These are phyloP conservation scores for Sugiyamaella qingdaonensis DNA, from an alignment of 805 yeast species.

Conservation along the genomic window DNA sequence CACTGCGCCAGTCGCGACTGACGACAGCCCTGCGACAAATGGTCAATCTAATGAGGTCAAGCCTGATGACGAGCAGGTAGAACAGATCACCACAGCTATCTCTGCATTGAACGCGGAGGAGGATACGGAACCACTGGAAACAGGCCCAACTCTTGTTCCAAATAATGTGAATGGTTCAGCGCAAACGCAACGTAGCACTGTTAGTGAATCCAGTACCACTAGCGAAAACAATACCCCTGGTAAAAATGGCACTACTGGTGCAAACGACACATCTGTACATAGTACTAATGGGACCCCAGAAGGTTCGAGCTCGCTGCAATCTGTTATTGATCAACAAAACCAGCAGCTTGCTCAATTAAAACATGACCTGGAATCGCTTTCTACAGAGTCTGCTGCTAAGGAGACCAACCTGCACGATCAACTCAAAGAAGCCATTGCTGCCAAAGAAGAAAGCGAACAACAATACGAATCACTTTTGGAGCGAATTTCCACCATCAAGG, in stretches of 20 bases:
- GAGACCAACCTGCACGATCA: conserved; percentile 62
- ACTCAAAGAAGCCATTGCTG: conserved; percentile 44
- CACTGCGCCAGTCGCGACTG: not conserved
- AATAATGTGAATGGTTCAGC: no score
- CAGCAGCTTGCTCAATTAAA: conserved; percentile 9
- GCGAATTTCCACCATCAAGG: conserved; percentile 35
- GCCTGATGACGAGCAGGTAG: not conserved
- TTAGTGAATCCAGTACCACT: no score
- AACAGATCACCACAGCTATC: not conserved
- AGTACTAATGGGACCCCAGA: not conserved
- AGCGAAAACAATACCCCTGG: not conserved
- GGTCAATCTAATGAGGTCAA: not conserved
- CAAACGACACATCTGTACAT: not conserved
- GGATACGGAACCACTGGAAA: not conserved
- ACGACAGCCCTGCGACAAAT: not conserved
- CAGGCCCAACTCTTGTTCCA: no score
- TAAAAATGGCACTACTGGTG: not conserved
- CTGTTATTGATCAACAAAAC: conserved; percentile 7
- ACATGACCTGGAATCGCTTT: conserved; percentile 1
- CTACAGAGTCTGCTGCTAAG: conserved; percentile 25
- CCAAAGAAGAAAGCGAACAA: conserved; percentile 36
- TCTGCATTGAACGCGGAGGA: not conserved
- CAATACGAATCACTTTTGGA: conserved; percentile 40
- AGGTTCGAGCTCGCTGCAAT: not conserved
- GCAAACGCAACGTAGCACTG: no score